Evolutionary conservation across 2,329 filamentous ascomycete genomes (phyloP).

Genomic region (Claviceps africana): DNA sequence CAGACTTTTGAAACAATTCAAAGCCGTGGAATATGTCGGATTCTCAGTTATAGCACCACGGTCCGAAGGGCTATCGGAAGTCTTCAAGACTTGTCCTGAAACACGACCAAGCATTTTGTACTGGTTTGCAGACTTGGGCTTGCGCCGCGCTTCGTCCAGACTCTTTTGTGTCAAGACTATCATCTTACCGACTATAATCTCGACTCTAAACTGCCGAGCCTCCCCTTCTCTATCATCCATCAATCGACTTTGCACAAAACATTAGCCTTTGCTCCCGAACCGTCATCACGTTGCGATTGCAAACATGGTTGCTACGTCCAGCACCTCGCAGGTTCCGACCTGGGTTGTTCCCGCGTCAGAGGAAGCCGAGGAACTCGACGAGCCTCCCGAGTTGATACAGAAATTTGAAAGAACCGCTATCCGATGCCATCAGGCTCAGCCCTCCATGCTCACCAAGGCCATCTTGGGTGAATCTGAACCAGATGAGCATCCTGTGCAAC

Average conservation of each 20-base stretch:
- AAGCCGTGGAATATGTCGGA: conserved; percentile 16
- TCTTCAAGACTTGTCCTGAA: conserved; percentile 7
- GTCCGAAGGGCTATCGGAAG: conserved; percentile 23
- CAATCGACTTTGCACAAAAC: not conserved
- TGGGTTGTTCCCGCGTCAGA: conserved; percentile 30
- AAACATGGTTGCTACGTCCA: conserved; percentile 15
- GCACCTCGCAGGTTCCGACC: conserved; percentile 14
- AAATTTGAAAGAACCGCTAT: conserved; percentile 34
- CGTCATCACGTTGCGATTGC: not conserved
- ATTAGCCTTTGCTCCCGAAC: not conserved
- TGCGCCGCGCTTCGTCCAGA: conserved; percentile 9
- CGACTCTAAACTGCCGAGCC: not conserved
- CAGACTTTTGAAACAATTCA: not conserved
- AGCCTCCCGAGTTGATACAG: conserved; percentile 57
- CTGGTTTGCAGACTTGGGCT: conserved; percentile 13
- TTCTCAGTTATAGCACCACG: conserved; percentile 21
- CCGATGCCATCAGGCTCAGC: conserved; percentile 40
- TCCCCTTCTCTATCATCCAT: not conserved
- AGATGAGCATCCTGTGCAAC: conserved; percentile 37
- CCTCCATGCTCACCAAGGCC: conserved; percentile 79
- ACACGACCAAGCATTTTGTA: conserved; percentile 10
- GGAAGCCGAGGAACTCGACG: conserved; percentile 69
- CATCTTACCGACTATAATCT: not conserved
- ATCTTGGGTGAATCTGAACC: conserved; percentile 54
- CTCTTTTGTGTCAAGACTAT: not conserved